Percentiles rank a stretch among this genome's conserved stretches.
phyloP scores from a whole-genome alignment of 768 basidiomycete genomes.

The Tulasnella sp. region DNA sequence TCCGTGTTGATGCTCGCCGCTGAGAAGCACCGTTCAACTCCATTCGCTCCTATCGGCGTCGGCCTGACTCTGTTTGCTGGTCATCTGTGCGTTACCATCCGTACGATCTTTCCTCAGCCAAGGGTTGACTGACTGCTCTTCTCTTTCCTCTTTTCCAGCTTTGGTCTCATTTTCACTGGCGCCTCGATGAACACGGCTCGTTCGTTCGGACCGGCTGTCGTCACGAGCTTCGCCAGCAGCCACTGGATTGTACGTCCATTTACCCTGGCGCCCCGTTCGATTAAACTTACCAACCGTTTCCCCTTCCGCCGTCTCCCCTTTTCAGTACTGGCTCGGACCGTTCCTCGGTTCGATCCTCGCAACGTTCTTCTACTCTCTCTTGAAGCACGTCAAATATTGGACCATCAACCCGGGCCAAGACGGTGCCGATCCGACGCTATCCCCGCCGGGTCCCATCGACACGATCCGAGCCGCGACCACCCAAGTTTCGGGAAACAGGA shows the following conservation, averaged over 20 bases:
- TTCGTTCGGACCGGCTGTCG: slow-evolving; percentile 31
- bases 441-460: slow-evolving; percentile 19
- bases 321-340: slow-evolving; percentile 34
- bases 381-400: slow-evolving; percentile 31
- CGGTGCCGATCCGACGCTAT: slow-evolving; percentile 20
- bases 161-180: slow-evolving; percentile 30
- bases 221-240: slow-evolving; percentile 25
- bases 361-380: slow-evolving; percentile 31
- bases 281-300: too few species aligned
- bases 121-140: neutral
- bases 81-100: slow-evolving; percentile 21
- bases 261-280: neutral
- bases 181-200: slow-evolving; percentile 32
- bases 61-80: slow-evolving; percentile 28
- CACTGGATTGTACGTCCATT: slow-evolving; percentile 22
- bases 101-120: too few species aligned
- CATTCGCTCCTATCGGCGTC: slow-evolving; percentile 27
- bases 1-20: slow-evolving; percentile 30
- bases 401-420: slow-evolving; percentile 37
- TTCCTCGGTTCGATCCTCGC: slow-evolving; percentile 37
- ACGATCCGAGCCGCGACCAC: neutral
- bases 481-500: neutral
- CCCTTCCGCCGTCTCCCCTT: too few species aligned
- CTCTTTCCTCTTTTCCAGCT: slow-evolving; percentile 1
- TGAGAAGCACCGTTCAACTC: slow-evolving; percentile 29